Conservation (phyloP, 495 filamentous ascomycete genomes). For the Daldinia caldariorum region DNA sequence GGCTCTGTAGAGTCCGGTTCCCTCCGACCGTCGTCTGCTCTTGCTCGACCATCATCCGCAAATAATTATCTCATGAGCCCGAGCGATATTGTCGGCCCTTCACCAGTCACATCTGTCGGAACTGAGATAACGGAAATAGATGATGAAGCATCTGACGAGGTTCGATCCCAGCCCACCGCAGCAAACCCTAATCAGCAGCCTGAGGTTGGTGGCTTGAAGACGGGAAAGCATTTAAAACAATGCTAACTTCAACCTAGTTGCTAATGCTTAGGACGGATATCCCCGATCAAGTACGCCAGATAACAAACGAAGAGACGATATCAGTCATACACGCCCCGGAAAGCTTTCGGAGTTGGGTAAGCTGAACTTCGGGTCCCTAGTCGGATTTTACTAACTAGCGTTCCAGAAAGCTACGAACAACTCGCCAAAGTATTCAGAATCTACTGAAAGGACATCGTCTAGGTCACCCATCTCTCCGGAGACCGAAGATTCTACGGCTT, state of each 20-base stretch:
- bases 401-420: conserved; percentile 52
- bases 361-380: conserved; percentile 38
- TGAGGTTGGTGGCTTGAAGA: conserved; percentile 49
- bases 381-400: conserved; percentile 1
- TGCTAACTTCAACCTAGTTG: conserved; percentile 49
- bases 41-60: conserved; percentile 38
- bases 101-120: conserved; percentile 79
- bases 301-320: conserved; percentile 74
- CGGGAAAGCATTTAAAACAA: conserved; percentile 42
- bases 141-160: conserved; percentile 67
- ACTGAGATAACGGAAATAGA: conserved; percentile 79
- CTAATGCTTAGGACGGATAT: conserved; percentile 72
- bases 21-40: conserved; percentile 53
- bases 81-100: conserved; percentile 73
- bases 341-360: conserved; percentile 80
- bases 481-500: conserved; percentile 41
- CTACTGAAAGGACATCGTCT: conserved; percentile 46
- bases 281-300: conserved; percentile 60
- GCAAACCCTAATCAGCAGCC: conserved; percentile 41
- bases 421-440: conserved; percentile 42
- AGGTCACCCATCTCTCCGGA: conserved; percentile 37
- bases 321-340: conserved; percentile 90
- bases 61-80: conserved; percentile 57
- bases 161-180: conserved; percentile 41
- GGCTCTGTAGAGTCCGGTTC: conserved; percentile 51